A percentile compares a stretch with the other conserved stretches of the same genome.
Conservation (phyloP, 1,139 yeast genomes). For the Kodamaea anthophila region DNA sequence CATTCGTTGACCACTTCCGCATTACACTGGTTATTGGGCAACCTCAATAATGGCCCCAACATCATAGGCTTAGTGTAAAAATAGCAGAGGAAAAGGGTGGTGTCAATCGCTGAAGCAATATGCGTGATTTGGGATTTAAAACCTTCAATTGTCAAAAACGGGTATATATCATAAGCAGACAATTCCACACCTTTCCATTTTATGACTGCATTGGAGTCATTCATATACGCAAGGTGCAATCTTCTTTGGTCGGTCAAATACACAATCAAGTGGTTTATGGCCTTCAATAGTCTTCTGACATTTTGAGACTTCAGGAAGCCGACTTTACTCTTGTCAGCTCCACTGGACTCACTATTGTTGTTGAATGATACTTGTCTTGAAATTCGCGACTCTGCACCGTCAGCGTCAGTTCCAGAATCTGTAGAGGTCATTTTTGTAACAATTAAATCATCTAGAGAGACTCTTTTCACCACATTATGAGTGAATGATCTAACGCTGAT, state of each 20-base stretch:
- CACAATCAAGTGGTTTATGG: constrained; percentile 49
- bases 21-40: constrained; percentile 68
- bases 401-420: constrained; percentile 27
- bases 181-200: constrained; percentile 43
- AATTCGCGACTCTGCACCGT: constrained; percentile 8
- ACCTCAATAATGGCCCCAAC: constrained; percentile 75
- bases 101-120: constrained; percentile 58
- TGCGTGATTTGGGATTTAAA: constrained; percentile 14
- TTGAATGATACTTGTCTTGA: constrained; percentile 2
- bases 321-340: constrained; percentile 3
- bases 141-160: constrained; percentile 12
- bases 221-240: constrained; percentile 34
- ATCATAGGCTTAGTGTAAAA: constrained; percentile 60
- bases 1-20: constrained; percentile 53
- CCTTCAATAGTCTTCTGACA: constrained; percentile 28
- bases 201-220: constrained; percentile 26
- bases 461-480: constrained; percentile 13
- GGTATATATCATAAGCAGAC: constrained; percentile 35
- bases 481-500: constrained; percentile 12
- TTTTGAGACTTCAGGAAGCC: constrained; percentile 17
- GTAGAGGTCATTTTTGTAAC: constrained; percentile 14
- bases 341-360: constrained; percentile 4
- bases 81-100: constrained; percentile 73
- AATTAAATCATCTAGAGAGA: constrained; percentile 22
- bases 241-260: constrained; percentile 53